phyloP scores from a whole-genome alignment of 1,284 basidiomycete species.

The Ganoderma meredithae region DNA sequence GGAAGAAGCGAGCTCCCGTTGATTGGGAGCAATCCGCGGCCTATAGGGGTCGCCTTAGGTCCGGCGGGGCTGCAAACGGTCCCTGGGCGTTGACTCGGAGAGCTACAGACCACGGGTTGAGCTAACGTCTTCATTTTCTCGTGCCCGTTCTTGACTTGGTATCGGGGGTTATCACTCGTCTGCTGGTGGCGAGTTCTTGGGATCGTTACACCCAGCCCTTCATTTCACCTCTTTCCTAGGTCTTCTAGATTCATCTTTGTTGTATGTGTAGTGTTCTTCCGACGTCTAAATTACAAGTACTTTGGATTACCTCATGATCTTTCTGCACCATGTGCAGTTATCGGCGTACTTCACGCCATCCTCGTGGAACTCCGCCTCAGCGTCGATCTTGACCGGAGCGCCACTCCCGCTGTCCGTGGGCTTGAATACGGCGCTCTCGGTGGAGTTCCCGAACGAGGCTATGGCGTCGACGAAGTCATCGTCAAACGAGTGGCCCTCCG shows the following conservation, averaged over 20 bases:
- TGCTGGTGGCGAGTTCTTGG: no score
- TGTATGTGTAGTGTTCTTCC: no score
- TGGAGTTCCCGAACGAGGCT: conserved; percentile 10
- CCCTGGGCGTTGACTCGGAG: neutral
- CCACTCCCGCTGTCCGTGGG: neutral
- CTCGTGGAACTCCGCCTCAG: conserved; percentile 6
- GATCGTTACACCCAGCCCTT: no score
- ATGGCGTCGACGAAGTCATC: conserved; percentile 22
- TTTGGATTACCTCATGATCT: no score
- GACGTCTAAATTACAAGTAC: no score
- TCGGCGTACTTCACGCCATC: conserved; percentile 4
- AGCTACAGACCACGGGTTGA: no score
- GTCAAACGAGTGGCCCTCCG: conserved; percentile 26
- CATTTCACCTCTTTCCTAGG: no score
- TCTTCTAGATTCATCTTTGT: no score
- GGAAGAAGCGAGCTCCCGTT: neutral
- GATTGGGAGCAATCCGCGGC: neutral
- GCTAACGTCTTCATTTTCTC: neutral
- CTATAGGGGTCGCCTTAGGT: neutral
- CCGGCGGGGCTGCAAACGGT: neutral
- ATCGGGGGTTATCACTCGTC: neutral
- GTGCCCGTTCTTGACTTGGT: neutral
- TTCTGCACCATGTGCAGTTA: neutral
- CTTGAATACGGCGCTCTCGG: conserved; percentile 14
- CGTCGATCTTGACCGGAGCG: neutral